Percentiles rank a stretch among this genome's conserved stretches.
Evolutionary conservation across 208 protist species (phyloP).

Genomic region (Trypanosoma mega): DNA sequence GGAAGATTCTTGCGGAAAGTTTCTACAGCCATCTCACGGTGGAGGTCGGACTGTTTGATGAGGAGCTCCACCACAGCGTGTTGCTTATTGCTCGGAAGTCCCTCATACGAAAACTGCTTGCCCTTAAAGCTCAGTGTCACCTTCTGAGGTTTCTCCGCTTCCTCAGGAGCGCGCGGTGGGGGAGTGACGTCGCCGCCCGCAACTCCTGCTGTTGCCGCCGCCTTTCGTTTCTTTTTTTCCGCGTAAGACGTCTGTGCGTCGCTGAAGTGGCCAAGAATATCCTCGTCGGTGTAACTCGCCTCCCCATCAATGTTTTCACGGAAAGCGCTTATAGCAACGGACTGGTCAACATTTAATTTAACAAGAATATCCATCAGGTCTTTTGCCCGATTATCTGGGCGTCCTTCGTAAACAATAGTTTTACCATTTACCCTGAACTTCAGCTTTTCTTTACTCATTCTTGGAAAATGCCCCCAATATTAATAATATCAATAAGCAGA

Average conservation of each 20-base stretch:
- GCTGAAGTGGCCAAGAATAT: conserved; percentile 47
- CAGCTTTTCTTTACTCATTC: conserved; percentile 72
- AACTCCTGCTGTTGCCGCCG: neutral
- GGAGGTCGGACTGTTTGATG: conserved; percentile 58
- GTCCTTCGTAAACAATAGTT: conserved; percentile 69
- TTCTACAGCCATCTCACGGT: conserved; percentile 44
- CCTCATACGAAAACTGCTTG: conserved; percentile 73
- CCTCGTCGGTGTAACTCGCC: conserved; percentile 39
- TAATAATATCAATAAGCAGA: no score
- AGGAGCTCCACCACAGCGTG: conserved; percentile 74
- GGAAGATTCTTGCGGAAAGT: conserved; percentile 74
- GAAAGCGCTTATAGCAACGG: conserved; percentile 48
- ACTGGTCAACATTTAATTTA: conserved; percentile 57
- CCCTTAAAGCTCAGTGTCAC: conserved; percentile 64
- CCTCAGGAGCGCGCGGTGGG: conserved; percentile 13
- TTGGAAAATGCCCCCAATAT: no score
- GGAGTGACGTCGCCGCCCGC: neutral
- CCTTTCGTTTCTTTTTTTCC: conserved; percentile 49
- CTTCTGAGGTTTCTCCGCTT: conserved; percentile 54
- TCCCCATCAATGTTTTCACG: conserved; percentile 71
- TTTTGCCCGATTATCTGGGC: conserved; percentile 52
- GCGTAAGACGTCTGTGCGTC: conserved; percentile 41
- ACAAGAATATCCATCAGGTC: conserved; percentile 81
- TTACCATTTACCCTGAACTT: conserved; percentile 64
- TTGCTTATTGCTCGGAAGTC: conserved; percentile 59